Conservation (phyloP, 345 rosid genomes). For the Iberis pinnata region DNA sequence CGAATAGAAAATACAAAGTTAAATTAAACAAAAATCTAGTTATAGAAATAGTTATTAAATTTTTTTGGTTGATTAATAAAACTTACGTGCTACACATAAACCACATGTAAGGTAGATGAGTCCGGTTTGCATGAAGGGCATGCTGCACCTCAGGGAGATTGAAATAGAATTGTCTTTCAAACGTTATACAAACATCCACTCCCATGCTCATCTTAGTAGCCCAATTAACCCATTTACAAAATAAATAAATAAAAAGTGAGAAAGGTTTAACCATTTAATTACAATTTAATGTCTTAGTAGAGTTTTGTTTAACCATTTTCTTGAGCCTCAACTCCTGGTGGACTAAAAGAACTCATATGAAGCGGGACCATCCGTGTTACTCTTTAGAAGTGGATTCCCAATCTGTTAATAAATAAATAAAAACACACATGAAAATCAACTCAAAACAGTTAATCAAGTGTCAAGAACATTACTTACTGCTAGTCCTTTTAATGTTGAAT, state of each 20-base stretch:
- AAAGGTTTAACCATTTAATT: too few species aligned
- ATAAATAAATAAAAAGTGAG: too few species aligned
- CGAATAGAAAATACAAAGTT: too few species aligned
- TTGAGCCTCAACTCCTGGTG: slow-evolving; percentile 73
- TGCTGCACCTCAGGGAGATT: slow-evolving; percentile 83
- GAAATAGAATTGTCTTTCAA: slow-evolving; percentile 58
- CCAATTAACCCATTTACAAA: slow-evolving; percentile 44
- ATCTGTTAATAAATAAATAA: slow-evolving; percentile 51
- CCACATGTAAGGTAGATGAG: slow-evolving; percentile 58
- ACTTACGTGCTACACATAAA: slow-evolving; percentile 81
- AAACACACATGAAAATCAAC: too few species aligned
- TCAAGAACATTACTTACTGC: slow-evolving; percentile 88
- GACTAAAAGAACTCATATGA: slow-evolving; percentile 85
- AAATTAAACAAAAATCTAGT: too few species aligned
- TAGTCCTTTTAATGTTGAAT: slow-evolving; percentile 84
- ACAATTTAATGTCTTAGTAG: too few species aligned
- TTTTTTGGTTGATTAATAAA: too few species aligned
- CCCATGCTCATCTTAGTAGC: slow-evolving; percentile 65
- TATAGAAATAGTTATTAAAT: too few species aligned
- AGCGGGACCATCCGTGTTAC: slow-evolving; percentile 63
- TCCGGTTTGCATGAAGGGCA: slow-evolving; percentile 89
- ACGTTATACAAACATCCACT: slow-evolving; percentile 73
- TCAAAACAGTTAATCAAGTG: too few species aligned
- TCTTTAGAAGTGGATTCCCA: slow-evolving; percentile 83
- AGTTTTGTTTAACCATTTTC: slow-evolving; percentile 78